phyloP scores from a whole-genome alignment of 31 red algal genomes.

The Asparagopsis taxiformis region DNA sequence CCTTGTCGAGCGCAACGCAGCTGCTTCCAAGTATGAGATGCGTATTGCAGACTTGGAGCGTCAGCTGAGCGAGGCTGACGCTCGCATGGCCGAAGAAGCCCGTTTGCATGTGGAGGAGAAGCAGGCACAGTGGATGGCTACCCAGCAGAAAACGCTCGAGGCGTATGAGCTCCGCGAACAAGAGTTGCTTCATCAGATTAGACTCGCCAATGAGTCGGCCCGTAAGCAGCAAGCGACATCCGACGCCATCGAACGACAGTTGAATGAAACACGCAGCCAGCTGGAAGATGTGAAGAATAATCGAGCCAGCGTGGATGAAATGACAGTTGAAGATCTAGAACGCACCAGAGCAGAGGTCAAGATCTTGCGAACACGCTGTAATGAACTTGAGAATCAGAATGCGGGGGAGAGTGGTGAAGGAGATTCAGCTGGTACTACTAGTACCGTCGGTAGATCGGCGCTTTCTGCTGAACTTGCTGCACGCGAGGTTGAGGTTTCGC shows the following conservation, averaged over 20 bases:
- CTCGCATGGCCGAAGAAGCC: slow-evolving; percentile 28
- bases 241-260: slow-evolving; percentile 45
- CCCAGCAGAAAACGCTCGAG: slow-evolving; percentile 54
- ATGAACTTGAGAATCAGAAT: slow-evolving; percentile 29
- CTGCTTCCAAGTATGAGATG: slow-evolving; percentile 23
- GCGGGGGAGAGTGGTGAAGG: background rate
- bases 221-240: slow-evolving; percentile 25
- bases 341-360: slow-evolving; percentile 65
- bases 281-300: slow-evolving; percentile 38
- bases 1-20: slow-evolving; percentile 32
- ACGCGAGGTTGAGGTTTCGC: slow-evolving; percentile 72
- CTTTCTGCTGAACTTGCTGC: slow-evolving; percentile 69
- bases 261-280: slow-evolving; percentile 46
- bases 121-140: slow-evolving; percentile 60
- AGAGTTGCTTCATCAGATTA: slow-evolving; percentile 68
- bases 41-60: slow-evolving; percentile 52
- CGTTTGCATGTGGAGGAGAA: slow-evolving; percentile 32
- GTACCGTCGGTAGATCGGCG: slow-evolving; percentile 24
- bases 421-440: slow-evolving; percentile 2
- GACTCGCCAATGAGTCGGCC: slow-evolving; percentile 38
- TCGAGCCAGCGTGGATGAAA: slow-evolving; percentile 53
- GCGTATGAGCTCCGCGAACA: slow-evolving; percentile 79
- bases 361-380: slow-evolving; percentile 17
- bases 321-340: slow-evolving; percentile 66
- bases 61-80: slow-evolving; percentile 24